These are phyloP conservation scores for Yamadazyma atlantica DNA, from an alignment of 1,139 yeast species.

Conservation along the genomic window DNA sequence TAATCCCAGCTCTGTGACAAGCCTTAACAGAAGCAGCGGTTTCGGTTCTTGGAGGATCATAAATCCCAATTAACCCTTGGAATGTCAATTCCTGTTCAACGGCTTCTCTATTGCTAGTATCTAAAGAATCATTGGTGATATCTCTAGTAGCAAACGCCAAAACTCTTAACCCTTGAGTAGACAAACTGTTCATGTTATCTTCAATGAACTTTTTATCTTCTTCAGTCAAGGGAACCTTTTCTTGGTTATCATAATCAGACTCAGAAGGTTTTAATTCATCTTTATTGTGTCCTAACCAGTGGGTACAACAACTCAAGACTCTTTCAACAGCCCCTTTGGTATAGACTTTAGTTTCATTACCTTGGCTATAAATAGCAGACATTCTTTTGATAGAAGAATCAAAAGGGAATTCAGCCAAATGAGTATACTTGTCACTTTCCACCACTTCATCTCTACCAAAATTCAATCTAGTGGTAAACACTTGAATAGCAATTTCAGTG, in stretches of 20 bases:
- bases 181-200: slow-evolving; percentile 59
- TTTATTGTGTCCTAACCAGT: slow-evolving; percentile 44
- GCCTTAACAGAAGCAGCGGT: slow-evolving; percentile 64
- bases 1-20: slow-evolving; percentile 77
- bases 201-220: slow-evolving; percentile 46
- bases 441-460: slow-evolving; percentile 45
- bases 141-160: slow-evolving; percentile 62
- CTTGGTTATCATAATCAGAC: slow-evolving; percentile 14
- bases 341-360: slow-evolving; percentile 39
- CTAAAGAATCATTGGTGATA: slow-evolving; percentile 20
- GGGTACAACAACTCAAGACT: slow-evolving; percentile 54
- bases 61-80: slow-evolving; percentile 74
- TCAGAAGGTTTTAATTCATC: slow-evolving; percentile 2
- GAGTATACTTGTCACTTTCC: slow-evolving; percentile 32
- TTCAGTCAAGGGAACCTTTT: slow-evolving; percentile 36
- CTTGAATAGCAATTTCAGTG: slow-evolving; percentile 81
- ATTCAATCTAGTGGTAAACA: slow-evolving; percentile 59
- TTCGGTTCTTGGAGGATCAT: slow-evolving; percentile 81
- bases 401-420: slow-evolving; percentile 70
- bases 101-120: slow-evolving; percentile 41
- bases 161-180: slow-evolving; percentile 72
- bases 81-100: slow-evolving; percentile 60
- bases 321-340: slow-evolving; percentile 85
- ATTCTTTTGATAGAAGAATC: slow-evolving; percentile 77
- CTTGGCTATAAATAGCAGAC: slow-evolving; percentile 56